Evolutionary conservation across 2,329 filamentous ascomycete species (phyloP), one percentile per base, ranked within the genome.

Genomic region (Cladosporium sp.): DNA sequence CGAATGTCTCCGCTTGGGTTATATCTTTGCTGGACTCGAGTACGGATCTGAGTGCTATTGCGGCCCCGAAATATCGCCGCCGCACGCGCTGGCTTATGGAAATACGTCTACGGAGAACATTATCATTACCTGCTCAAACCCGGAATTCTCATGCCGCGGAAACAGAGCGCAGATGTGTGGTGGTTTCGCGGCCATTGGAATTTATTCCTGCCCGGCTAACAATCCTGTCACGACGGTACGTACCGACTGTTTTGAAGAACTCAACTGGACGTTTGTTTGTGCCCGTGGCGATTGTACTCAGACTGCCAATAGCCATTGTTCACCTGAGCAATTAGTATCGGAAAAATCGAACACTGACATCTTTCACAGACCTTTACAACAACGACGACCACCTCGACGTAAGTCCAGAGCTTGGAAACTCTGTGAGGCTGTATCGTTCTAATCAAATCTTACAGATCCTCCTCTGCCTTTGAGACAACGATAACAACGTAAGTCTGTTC

Each of bases 1-100:
- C 21, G 44, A 51, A 4, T 62, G 59, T 24, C 47, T 62, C 14
- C 24, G 59, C 8, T 26, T 34, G n/a, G 69, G 72, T 14, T 78
- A 71, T 64, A 68, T 69, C 28, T 76, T 75, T 67, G 74, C 73
- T 59, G 76, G 75, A 24, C 62, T 75, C 1, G 76, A 78, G 65
- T 77, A 74, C 68, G 67, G 67, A n/a, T 67, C 66, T 11, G 70
- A 78, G 67, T 76, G 75, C 66, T 76, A 70, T 68, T 77, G 76
- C 67, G 74, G 38, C 52, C 44, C n/a, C 15, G 8, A 4, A 3
- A 62, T 62, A 2, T 14, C 18, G 12, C 30, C 44, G 7, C 18
- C 44, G n/a, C 59, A 62, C n/a, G 18, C 11, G 18, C 59, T 7
- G 21, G 59, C 18, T 8, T 62, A 51, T 24, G 59, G 59, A 52